A percentile compares a stretch with the other conserved stretches of the same genome.
These are phyloP conservation scores for Triticum turgidum DNA, from an alignment of 176 grass and related monocot species.

Conservation along the genomic window DNA sequence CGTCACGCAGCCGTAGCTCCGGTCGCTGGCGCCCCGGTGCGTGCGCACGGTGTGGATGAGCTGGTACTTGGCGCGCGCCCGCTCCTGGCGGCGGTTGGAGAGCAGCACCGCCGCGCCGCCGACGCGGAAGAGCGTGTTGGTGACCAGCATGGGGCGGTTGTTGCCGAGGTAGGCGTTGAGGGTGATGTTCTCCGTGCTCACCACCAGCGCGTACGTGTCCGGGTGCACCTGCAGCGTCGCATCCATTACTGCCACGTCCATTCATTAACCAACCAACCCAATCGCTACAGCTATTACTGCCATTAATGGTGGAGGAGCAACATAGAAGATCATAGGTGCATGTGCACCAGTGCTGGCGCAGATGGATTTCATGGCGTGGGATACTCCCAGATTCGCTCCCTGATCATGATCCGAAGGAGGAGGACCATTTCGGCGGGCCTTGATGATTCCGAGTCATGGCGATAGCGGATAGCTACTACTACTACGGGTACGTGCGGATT, in stretches of 20 bases:
- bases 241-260: background rate
- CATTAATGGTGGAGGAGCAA: background rate
- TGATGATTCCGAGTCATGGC: background rate
- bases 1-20: slow-evolving; percentile 4
- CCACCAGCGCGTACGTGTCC: slow-evolving; percentile 58
- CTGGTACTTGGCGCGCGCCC: slow-evolving; percentile 8
- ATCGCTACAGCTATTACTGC: background rate
- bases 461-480: background rate
- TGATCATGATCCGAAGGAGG: background rate
- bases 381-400: background rate
- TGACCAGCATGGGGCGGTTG: slow-evolving; percentile 50
- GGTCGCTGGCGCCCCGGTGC: slow-evolving; percentile 13
- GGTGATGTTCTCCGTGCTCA: slow-evolving; percentile 68
- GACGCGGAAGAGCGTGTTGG: slow-evolving; percentile 15
- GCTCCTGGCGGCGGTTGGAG: background rate
- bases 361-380: background rate
- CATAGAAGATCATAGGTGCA: background rate
- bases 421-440: background rate
- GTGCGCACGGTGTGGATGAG: slow-evolving; percentile 23
- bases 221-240: slow-evolving; percentile 42
- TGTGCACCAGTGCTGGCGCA: background rate
- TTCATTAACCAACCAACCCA: background rate
- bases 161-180: slow-evolving; percentile 55
- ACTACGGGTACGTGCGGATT: background rate
- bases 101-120: slow-evolving; percentile 22